These are phyloP conservation scores for Farysia itapuensis DNA, from an alignment of 1,284 basidiomycete genomes.

Conservation along the genomic window DNA sequence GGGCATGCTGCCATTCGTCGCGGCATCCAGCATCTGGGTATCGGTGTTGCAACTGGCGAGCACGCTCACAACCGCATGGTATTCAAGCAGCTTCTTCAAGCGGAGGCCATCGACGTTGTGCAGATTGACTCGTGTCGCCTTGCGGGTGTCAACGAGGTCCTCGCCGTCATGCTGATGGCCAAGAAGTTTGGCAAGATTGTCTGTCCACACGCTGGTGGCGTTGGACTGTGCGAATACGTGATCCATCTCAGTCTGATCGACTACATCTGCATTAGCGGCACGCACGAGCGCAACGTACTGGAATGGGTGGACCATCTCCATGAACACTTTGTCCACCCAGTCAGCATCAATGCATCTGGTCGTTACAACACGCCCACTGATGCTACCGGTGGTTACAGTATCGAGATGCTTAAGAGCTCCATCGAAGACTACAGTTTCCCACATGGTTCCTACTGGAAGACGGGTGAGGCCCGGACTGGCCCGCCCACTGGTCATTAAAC, in stretches of 20 bases:
- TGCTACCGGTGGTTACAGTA: conserved; percentile 61
- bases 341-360: conserved; percentile 80
- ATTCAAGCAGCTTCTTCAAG: conserved; percentile 95
- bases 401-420: conserved; percentile 62
- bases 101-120: conserved; percentile 89
- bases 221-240: conserved; percentile 90
- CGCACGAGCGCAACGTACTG: conserved; percentile 89
- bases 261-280: conserved; percentile 85
- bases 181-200: conserved; percentile 71
- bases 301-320: conserved; percentile 78
- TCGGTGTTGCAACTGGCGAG: conserved; percentile 93
- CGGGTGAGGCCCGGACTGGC: conserved; percentile 19
- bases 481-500: conserved; percentile 32
- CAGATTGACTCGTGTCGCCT: conserved; percentile 94
- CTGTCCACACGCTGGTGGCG: conserved; percentile 92
- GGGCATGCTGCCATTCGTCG: conserved; percentile 78
- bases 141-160: conserved; percentile 87
- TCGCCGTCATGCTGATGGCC: conserved; percentile 89
- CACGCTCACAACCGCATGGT: conserved; percentile 89
- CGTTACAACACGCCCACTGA: conserved; percentile 77
- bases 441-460: conserved; percentile 62
- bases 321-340: conserved; percentile 86
- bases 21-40: conserved; percentile 76
- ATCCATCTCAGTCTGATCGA: conserved; percentile 72
- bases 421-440: conserved; percentile 61